phyloP scores from a whole-genome alignment of 441 rosid species.

The Populus hybrid region DNA sequence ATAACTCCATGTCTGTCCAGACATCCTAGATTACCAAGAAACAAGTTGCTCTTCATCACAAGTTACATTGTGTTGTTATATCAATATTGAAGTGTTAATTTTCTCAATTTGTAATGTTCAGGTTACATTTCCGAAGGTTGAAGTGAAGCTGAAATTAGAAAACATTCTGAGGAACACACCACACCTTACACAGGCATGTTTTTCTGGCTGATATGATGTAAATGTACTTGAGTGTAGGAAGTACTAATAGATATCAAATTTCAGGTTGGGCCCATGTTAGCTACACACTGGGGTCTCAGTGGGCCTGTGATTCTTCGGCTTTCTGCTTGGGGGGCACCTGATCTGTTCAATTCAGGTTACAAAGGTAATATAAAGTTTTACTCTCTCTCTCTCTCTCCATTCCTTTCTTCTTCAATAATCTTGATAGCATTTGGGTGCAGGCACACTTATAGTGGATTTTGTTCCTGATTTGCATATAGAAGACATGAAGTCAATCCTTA shows the following conservation, averaged over 20 bases:
- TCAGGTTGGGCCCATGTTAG: slow-evolving; percentile 87
- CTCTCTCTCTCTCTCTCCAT: neutral
- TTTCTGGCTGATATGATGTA: slow-evolving; percentile 11
- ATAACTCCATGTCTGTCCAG: neutral
- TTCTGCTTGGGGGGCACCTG: slow-evolving; percentile 95
- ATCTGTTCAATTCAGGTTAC: slow-evolving; percentile 57
- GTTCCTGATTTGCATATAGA: slow-evolving; percentile 70
- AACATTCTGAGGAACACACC: slow-evolving; percentile 38
- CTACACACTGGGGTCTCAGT: slow-evolving; percentile 96
- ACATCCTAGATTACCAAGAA: neutral
- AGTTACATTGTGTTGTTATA: neutral
- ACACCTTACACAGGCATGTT: slow-evolving; percentile 59
- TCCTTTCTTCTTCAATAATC: slow-evolving; percentile 7
- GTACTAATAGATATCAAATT: slow-evolving; percentile 17
- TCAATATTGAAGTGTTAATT: neutral
- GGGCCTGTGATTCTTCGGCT: slow-evolving; percentile 86
- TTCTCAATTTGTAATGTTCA: slow-evolving; percentile 21
- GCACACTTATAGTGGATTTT: slow-evolving; percentile 67
- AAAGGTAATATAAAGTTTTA: slow-evolving; percentile 41
- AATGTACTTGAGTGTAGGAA: neutral
- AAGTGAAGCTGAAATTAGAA: slow-evolving; percentile 60
- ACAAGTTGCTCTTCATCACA: neutral
- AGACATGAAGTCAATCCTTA: slow-evolving; percentile 55
- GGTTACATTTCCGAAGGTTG: slow-evolving; percentile 84
- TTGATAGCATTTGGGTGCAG: slow-evolving; percentile 45